phyloP scores from a whole-genome alignment of 768 basidiomycete genomes.

The Leccinum subtestaceum region DNA sequence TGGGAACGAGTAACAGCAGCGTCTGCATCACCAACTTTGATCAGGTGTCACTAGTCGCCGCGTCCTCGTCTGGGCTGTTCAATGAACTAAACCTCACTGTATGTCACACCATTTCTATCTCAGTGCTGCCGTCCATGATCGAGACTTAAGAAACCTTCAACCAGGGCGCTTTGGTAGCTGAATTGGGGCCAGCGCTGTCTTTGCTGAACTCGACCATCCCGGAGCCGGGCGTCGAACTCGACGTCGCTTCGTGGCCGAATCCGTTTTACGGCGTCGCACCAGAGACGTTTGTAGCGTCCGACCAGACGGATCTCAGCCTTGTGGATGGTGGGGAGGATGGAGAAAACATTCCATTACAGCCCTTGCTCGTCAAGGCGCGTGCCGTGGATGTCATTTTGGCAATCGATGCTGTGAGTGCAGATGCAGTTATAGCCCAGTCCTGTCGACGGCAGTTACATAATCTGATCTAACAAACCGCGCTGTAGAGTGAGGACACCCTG shows the following conservation, averaged over 20 bases:
- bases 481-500: neutral
- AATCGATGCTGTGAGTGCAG: constrained; percentile 39
- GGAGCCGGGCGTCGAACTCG: constrained; percentile 26
- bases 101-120: neutral
- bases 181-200: constrained; percentile 12
- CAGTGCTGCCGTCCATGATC: neutral
- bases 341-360: constrained; percentile 46
- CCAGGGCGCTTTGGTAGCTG: constrained; percentile 14
- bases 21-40: constrained; percentile 36
- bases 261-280: constrained; percentile 37
- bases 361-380: constrained; percentile 46
- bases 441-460: neutral
- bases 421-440: no score
- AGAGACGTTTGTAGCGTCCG: constrained; percentile 33
- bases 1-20: constrained; percentile 38
- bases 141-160: neutral
- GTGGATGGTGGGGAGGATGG: constrained; percentile 45
- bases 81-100: constrained; percentile 31
- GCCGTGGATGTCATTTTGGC: constrained; percentile 49
- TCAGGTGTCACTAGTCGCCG: constrained; percentile 37
- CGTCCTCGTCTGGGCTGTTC: constrained; percentile 39
- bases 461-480: neutral
- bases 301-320: constrained; percentile 32
- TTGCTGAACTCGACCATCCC: constrained; percentile 23
- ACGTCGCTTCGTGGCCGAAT: constrained; percentile 36